Percentiles rank a stretch among this genome's conserved stretches.
Evolutionary conservation across 73 alveolate species (phyloP).

Genomic region (Paraurostyla sp.): DNA sequence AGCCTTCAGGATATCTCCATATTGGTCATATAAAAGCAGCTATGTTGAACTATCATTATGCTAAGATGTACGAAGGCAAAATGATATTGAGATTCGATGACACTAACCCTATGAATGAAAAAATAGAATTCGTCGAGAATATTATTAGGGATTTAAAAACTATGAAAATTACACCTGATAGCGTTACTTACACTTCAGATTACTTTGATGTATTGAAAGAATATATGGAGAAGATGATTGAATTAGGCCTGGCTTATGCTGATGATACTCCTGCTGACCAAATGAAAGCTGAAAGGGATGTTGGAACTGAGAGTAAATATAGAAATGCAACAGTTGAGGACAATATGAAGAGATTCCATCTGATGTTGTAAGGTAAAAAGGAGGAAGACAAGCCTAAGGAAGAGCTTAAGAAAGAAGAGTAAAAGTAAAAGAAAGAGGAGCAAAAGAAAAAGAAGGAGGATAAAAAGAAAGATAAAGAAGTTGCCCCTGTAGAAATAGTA

Average conservation of each 20-base stretch:
- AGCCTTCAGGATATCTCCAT: slow-evolving; percentile 97
- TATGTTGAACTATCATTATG: slow-evolving; percentile 96
- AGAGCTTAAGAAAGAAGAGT: slow-evolving; percentile 12
- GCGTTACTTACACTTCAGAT: slow-evolving; percentile 93
- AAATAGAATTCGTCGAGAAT: slow-evolving; percentile 94
- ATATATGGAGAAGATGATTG: slow-evolving; percentile 83
- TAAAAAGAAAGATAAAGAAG: slow-evolving; percentile 93
- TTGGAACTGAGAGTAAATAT: slow-evolving; percentile 90
- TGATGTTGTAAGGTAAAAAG: slow-evolving; percentile 76
- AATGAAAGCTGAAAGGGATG: slow-evolving; percentile 95
- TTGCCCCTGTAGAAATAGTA: slow-evolving; percentile 82
- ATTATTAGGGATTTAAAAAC: slow-evolving; percentile 89
- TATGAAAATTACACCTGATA: slow-evolving; percentile 88
- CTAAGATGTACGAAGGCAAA: slow-evolving; percentile 96
- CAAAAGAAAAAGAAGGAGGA: slow-evolving; percentile 66
- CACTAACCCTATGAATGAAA: slow-evolving; percentile 97
- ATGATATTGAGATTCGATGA: slow-evolving; percentile 99
- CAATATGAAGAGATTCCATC: slow-evolving; percentile 84
- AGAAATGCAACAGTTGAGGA: slow-evolving; percentile 88
- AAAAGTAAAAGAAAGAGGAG: slow-evolving; percentile 20
- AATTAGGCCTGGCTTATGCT: slow-evolving; percentile 94
- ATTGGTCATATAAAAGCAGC: slow-evolving; percentile 99
- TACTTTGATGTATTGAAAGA: slow-evolving; percentile 89
- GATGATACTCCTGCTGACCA: slow-evolving; percentile 97
- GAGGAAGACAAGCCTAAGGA: slow-evolving; percentile 64